Base-by-base conservation (phyloP, 306 rosid genomes). In the Fragaria nilgerrensis region DNA sequence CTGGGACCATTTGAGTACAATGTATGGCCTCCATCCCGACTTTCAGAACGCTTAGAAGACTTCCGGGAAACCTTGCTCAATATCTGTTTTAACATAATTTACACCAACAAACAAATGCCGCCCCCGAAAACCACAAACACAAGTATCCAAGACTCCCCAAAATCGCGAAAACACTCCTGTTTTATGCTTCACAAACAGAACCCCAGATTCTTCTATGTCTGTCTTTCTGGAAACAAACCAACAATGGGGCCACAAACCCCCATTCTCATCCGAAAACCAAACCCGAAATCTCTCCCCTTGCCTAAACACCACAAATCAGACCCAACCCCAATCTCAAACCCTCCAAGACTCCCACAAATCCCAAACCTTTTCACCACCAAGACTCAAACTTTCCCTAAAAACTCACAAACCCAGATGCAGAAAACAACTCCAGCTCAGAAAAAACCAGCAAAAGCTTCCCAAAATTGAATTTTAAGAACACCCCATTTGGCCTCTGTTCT, bases 41-140 rank as follows among this genome's bases (percentile, higher is more conserved):
- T 75, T 69, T 86, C 92, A 23, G 86, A 62, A 70, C 79, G 83
- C 88, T 86, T 88, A 15, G 89, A 82, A 39, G 91, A 85, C 85
- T 90, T 90, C 69, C 83, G 62, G 73, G 91, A 88, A 64, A 90
- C 88, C 84, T 88, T 90, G 72, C 79, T 78, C 5, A 90, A 70
- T 55, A 90, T 81, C 89, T 88, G 78, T 56, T 79, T 90, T 73
- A 90, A 86, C 96, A 90, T 88, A 71, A 75, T 85, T 87, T 84
- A 79, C 22, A 76, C 75, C 75, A 83, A 68, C 16, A 81, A 82
- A 64, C 63, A 34, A 75, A 34, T 6, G 68, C 52, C 75, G 70
- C 65, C 84, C 75, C 44, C 52, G 36, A 63, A 61, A 41, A 68
- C 36, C 68, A 78, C 76, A 73, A 66, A 49, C 34, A 78, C 68